A percentile compares a stretch with the other conserved stretches of the same genome.
These are phyloP conservation scores for Suhomyces sp. DNA, from an alignment of 805 yeast genomes.

Conservation along the genomic window DNA sequence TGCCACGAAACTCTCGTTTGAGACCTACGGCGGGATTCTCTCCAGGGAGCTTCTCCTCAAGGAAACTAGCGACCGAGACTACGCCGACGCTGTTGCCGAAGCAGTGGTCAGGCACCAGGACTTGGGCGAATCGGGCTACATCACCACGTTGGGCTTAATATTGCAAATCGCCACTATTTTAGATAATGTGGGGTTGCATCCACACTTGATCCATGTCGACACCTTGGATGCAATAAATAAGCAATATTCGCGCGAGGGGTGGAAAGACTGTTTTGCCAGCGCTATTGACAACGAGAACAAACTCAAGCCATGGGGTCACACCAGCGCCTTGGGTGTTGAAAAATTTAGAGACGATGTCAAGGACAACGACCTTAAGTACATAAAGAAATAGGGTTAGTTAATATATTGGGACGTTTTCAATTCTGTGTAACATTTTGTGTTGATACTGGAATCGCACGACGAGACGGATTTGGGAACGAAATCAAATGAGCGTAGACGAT, in stretches of 20 bases:
- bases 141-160: slow-evolving; percentile 31
- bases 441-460: slow-evolving; percentile 1
- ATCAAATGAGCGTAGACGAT: not conserved
- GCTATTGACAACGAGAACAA: slow-evolving; percentile 30
- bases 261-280: slow-evolving; percentile 29
- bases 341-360: slow-evolving; percentile 26
- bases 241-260: slow-evolving; percentile 24
- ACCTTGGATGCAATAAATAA: slow-evolving; percentile 26
- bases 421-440: not conserved
- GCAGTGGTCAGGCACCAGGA: slow-evolving; percentile 36
- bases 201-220: slow-evolving; percentile 24
- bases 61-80: slow-evolving; percentile 21
- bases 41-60: slow-evolving; percentile 23
- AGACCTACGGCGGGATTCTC: slow-evolving; percentile 31
- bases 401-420: not conserved
- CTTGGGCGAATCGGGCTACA: slow-evolving; percentile 30
- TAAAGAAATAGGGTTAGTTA: slow-evolving; percentile 9
- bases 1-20: slow-evolving; percentile 33
- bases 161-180: slow-evolving; percentile 32
- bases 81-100: slow-evolving; percentile 34
- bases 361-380: slow-evolving; percentile 22
- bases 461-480: not conserved
- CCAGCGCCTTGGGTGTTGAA: slow-evolving; percentile 30
- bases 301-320: slow-evolving; percentile 36
- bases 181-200: slow-evolving; percentile 31